Percentiles rank a stretch among this genome's conserved stretches.
Conservation (phyloP, 2,329 filamentous ascomycete species). For the Emergomyces africanus region DNA sequence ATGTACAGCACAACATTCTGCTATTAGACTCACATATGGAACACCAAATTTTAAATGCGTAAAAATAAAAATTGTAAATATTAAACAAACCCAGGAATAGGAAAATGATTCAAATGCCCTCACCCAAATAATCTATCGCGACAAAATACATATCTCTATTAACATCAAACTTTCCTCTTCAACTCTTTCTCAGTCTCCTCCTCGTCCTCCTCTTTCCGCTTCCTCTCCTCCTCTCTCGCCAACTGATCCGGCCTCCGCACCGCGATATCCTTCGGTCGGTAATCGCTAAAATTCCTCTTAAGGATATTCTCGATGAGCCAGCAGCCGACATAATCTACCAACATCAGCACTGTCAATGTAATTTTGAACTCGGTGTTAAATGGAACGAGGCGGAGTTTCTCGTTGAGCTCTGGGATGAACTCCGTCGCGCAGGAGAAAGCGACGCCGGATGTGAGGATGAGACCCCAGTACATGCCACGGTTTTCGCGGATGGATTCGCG, state of each 20-base stretch:
- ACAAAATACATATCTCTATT: background rate
- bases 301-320: constrained; percentile 76
- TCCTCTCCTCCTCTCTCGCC: constrained; percentile 57
- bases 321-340: constrained; percentile 75
- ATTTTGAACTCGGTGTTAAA: constrained; percentile 82
- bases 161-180: constrained; percentile 13
- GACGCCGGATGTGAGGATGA: constrained; percentile 75
- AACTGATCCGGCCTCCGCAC: constrained; percentile 76
- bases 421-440: constrained; percentile 93
- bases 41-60: constrained; percentile 2
- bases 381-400: constrained; percentile 81
- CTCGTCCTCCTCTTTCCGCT: constrained; percentile 44
- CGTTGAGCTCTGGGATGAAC: constrained; percentile 88
- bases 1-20: background rate
- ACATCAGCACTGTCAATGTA: constrained; percentile 73
- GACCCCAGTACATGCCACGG: constrained; percentile 95
- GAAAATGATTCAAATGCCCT: background rate
- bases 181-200: constrained; percentile 27
- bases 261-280: constrained; percentile 86
- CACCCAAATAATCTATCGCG: background rate
- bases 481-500: constrained; percentile 92
- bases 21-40: background rate
- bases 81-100: background rate
- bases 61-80: background rate
- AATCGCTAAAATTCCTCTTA: constrained; percentile 81